A percentile compares a stretch with the other conserved stretches of the same genome.
phyloP scores from a whole-genome alignment of 768 basidiomycete genomes.

The Mycena capillaripes region DNA sequence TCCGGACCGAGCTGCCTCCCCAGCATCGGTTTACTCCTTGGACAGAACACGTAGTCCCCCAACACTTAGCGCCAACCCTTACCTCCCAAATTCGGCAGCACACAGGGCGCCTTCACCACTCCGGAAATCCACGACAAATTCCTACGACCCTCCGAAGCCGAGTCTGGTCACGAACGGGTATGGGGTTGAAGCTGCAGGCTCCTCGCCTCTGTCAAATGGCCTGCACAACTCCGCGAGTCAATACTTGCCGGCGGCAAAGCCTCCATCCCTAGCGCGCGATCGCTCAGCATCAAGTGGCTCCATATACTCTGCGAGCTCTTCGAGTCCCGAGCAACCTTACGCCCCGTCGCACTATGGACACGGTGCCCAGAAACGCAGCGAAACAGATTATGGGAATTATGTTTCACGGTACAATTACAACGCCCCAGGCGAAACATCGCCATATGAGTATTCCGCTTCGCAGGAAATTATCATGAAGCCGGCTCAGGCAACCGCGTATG shows the following conservation, averaged over 20 bases:
- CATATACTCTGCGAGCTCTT: constrained; percentile 36
- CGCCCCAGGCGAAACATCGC: constrained; percentile 31
- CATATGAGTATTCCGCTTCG: constrained; percentile 34
- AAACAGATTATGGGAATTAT: constrained; percentile 44
- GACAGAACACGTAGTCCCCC: constrained; percentile 42
- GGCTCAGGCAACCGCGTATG: constrained; percentile 70
- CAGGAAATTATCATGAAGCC: constrained; percentile 56
- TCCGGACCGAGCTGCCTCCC: constrained; percentile 23
- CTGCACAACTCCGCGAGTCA: constrained; percentile 44
- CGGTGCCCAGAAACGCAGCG: constrained; percentile 41
- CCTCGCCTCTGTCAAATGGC: constrained; percentile 31
- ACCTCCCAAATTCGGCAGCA: constrained; percentile 48
- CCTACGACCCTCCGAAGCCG: constrained; percentile 33
- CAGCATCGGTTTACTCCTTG: constrained; percentile 39
- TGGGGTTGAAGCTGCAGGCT: not conserved
- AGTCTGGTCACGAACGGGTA: constrained; percentile 28
- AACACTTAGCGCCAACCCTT: constrained; percentile 43
- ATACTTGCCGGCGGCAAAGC: constrained; percentile 24
- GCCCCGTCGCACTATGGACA: constrained; percentile 43
- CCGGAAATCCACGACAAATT: constrained; percentile 19
- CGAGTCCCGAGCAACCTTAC: constrained; percentile 54
- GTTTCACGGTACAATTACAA: constrained; percentile 45
- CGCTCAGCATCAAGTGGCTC: constrained; percentile 34
- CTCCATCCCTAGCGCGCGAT: constrained; percentile 22
- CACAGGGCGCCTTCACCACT: constrained; percentile 52